These are phyloP conservation scores for Exophiala viscosa DNA, from an alignment of 2,329 filamentous ascomycete species.

Conservation along the genomic window DNA sequence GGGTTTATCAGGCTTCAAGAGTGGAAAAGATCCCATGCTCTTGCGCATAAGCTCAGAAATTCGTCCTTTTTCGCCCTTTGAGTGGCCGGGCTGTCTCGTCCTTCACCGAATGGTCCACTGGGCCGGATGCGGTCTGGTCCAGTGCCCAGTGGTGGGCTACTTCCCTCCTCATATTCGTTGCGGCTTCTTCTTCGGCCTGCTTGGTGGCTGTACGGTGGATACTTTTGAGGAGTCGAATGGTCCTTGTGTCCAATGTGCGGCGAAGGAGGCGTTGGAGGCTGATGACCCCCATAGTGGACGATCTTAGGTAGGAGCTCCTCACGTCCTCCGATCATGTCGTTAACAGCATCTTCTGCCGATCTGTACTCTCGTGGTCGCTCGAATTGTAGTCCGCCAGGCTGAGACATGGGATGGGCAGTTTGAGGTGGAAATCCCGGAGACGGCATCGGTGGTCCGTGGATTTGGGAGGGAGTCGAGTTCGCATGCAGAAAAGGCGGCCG, in stretches of 20 bases:
- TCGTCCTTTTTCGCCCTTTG: constrained; percentile 86
- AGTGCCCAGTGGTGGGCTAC: constrained; percentile 76
- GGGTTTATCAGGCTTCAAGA: constrained; percentile 53
- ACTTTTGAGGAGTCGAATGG: constrained; percentile 43
- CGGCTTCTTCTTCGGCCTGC: constrained; percentile 66
- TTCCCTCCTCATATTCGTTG: constrained; percentile 86
- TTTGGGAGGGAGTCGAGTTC: constrained; percentile 53
- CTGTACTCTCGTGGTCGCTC: constrained; percentile 78
- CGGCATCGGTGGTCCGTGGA: constrained; percentile 54
- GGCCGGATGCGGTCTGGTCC: constrained; percentile 58
- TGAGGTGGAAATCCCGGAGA: constrained; percentile 69
- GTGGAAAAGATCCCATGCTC: constrained; percentile 96
- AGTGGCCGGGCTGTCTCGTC: constrained; percentile 77
- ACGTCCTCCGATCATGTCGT: constrained; percentile 82
- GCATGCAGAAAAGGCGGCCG: constrained; percentile 62
- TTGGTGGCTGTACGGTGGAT: constrained; percentile 30
- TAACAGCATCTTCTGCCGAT: constrained; percentile 92
- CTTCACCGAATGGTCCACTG: constrained; percentile 70
- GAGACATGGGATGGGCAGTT: constrained; percentile 34
- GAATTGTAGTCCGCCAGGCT: constrained; percentile 54
- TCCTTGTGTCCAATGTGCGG: constrained; percentile 49
- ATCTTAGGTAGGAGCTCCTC: constrained; percentile 89
- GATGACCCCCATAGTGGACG: constrained; percentile 91
- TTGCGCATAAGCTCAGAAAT: constrained; percentile 78
- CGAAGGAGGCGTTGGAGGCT: constrained; percentile 87